Conservation (phyloP, 208 protist species). For the Leishmania tropica region DNA sequence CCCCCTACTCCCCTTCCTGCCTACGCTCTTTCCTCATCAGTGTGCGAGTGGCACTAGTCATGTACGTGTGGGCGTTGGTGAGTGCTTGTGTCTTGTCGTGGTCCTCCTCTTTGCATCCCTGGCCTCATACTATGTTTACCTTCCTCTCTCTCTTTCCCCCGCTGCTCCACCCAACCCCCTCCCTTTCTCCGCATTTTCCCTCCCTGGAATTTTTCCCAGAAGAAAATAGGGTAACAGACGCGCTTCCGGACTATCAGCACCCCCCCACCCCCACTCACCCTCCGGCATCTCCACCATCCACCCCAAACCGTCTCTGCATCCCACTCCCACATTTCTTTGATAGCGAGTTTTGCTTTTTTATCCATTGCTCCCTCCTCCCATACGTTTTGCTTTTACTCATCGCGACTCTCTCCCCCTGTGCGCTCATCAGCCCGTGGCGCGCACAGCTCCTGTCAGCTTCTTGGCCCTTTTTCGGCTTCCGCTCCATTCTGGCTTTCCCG, state of each 20-base stretch:
- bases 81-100: neutral
- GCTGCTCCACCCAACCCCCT: neutral
- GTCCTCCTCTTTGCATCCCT: neutral
- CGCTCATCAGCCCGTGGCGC: conserved; percentile 3
- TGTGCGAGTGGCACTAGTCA: neutral
- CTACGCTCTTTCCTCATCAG: neutral
- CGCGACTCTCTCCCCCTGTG: neutral
- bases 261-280: neutral
- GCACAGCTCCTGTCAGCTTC: neutral
- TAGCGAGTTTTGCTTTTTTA: neutral
- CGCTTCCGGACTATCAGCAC: neutral
- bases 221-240: neutral
- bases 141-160: neutral
- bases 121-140: neutral
- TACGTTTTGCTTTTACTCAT: no score
- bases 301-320: neutral
- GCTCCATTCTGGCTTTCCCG: no score
- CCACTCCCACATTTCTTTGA: neutral
- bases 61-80: neutral
- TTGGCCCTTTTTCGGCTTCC: conserved; percentile 7
- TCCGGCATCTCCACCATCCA: neutral
- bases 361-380: neutral
- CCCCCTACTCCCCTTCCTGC: neutral
- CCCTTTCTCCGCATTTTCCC: neutral
- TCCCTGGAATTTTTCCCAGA: neutral